Evolutionary conservation across 164 flowering plant species (phyloP).

Genomic region (Houttuynia cordata): DNA sequence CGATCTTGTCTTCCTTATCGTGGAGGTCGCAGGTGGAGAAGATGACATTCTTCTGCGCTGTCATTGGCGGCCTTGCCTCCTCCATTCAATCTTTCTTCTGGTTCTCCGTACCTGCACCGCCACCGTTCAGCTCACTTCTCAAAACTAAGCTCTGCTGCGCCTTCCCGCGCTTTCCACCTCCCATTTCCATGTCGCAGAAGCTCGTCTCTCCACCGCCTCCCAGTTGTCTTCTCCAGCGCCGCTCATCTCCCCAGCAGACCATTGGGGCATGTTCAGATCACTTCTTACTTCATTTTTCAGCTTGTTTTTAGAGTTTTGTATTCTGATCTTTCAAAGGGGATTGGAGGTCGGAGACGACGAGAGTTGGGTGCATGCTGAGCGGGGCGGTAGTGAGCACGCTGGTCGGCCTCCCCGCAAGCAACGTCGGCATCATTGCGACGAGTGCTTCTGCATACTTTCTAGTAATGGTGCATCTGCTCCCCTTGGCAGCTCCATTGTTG

Average conservation of each 20-base stretch:
- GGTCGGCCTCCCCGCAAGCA: slow-evolving; percentile 74
- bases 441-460: slow-evolving; percentile 53
- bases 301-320: neutral
- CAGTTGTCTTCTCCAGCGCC: slow-evolving; percentile 15
- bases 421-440: slow-evolving; percentile 53
- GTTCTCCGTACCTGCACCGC: neutral
- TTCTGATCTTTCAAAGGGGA: neutral
- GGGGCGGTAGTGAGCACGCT: slow-evolving; percentile 71
- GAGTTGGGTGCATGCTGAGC: slow-evolving; percentile 59
- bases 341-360: slow-evolving; percentile 80
- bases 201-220: neutral
- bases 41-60: too few relatives aligned
- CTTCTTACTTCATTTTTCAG: neutral
- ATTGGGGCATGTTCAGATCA: slow-evolving; percentile 93
- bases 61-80: neutral
- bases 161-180: neutral
- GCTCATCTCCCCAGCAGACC: slow-evolving; percentile 63
- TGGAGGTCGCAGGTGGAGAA: too few relatives aligned
- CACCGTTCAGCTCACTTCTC: neutral
- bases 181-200: neutral
- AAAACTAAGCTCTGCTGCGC: neutral
- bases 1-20: too few relatives aligned
- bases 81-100: neutral
- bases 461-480: slow-evolving; percentile 57
- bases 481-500: slow-evolving; percentile 62